Evolutionary conservation across 352 stramenopile genomes (phyloP), one percentile per base, ranked within the genome.

Genomic region (Albugo candida): DNA sequence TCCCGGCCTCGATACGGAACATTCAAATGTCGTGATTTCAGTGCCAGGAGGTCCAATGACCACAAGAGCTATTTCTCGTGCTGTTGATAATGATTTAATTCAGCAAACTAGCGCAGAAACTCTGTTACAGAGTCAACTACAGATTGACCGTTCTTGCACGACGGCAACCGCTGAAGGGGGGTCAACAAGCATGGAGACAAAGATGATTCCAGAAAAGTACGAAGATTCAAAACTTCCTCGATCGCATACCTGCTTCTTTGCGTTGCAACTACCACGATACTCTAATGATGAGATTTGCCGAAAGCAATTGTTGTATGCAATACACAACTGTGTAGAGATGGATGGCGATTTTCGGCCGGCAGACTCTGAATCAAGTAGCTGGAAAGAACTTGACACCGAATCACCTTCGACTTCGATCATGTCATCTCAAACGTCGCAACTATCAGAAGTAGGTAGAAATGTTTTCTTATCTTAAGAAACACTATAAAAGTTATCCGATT

Each of bases 201-300:
- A 3, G 17, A 43, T 43, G 20, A 57, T 55, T 36, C 48, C 13
- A 37, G 20, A 14, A 58, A 55, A 46, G 63, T 77, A 47, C 34
- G 52, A 49, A 49, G 76, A 89, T 50, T 60, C 61, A 16, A 64
- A 83, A 40, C 63, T 92, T 12, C 78, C 78, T 10, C 87, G 82
- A 53, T 84, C 78, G n/a, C 76, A 92, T 64, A 92, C 78, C 36
- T 92, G 78, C 52, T 92, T 92, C 55, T 92, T 92, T 39, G 68
- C 73, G 8, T 59, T 92, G 5, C 70, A 87, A 37, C 54, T 92
- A 10, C 78, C 78, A 31, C 65, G 69, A 19, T 88, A 92, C 51
- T 87, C 75, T 11, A 83, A 20, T 13, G 72, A 87, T 51, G 76
- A 75, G 19, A 63, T 88, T 37, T 85, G 71, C 46, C 56, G 54